Evolutionary conservation across 768 basidiomycete genomes (phyloP).

Genomic region (Leccinum boreale): DNA sequence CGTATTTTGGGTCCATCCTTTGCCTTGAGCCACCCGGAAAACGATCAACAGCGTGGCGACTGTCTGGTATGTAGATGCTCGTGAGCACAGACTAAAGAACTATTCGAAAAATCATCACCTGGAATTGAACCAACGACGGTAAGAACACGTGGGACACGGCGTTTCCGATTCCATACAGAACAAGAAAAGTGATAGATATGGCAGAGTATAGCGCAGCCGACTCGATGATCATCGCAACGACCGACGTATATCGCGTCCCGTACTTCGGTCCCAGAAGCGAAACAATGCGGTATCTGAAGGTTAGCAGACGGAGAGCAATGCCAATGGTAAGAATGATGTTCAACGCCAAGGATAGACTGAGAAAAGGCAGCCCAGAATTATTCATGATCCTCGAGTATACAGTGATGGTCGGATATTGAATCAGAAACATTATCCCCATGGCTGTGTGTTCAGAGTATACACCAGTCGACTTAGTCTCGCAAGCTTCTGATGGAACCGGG

Average conservation of each 20-base stretch:
- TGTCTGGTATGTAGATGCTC: not conserved
- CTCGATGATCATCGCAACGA: not conserved
- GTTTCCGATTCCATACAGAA: not conserved
- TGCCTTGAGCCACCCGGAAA: not conserved
- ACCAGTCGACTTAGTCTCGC: not conserved
- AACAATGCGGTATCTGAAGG: not conserved
- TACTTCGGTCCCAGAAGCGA: not conserved
- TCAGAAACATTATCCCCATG: not conserved
- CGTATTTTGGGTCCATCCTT: not conserved
- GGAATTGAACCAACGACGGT: not conserved
- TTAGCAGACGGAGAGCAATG: not conserved
- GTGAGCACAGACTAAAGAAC: not conserved
- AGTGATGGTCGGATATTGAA: not conserved
- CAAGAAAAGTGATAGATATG: not conserved
- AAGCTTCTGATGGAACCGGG: not conserved
- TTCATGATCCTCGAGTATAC: not conserved
- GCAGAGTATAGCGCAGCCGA: not conserved
- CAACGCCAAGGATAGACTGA: not conserved
- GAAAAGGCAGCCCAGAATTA: not conserved
- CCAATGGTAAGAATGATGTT: not conserved
- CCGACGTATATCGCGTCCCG: not conserved
- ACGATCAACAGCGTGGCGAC: not conserved
- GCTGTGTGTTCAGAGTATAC: not conserved
- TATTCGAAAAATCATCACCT: not conserved
- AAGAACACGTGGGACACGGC: not conserved